These are phyloP conservation scores for Cladophialophora bantiana DNA, from an alignment of 2,329 filamentous ascomycete genomes.

Conservation along the genomic window DNA sequence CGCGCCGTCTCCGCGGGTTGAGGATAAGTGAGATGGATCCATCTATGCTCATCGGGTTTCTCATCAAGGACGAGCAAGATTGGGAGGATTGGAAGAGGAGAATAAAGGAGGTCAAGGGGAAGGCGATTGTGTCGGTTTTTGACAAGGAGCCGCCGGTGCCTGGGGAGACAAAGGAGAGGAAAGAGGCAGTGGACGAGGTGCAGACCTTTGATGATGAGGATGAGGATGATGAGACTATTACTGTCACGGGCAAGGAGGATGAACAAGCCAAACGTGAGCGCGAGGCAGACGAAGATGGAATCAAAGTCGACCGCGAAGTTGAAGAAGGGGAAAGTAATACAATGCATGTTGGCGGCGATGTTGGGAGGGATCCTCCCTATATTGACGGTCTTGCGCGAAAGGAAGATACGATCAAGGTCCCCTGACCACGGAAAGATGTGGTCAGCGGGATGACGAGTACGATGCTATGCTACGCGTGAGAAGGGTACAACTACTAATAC, in stretches of 20 bases:
- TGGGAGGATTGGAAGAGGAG: constrained; percentile 82
- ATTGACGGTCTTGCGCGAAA: neutral
- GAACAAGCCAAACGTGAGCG: constrained; percentile 10
- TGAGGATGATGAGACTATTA: constrained; percentile 42
- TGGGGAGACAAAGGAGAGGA: constrained; percentile 64
- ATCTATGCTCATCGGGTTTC: constrained; percentile 94
- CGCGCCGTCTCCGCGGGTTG: constrained; percentile 79
- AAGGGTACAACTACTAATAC: constrained; percentile 1
- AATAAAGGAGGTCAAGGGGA: constrained; percentile 78
- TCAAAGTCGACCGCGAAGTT: neutral
- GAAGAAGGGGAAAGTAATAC: neutral
- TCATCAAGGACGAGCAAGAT: constrained; percentile 82
- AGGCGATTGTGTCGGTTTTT: constrained; percentile 84
- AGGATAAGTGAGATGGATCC: constrained; percentile 94
- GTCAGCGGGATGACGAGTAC: neutral
- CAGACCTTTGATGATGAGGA: constrained; percentile 81
- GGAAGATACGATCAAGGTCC: constrained; percentile 12
- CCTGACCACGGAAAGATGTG: constrained; percentile 4
- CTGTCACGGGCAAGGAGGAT: constrained; percentile 33
- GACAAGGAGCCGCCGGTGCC: constrained; percentile 67
- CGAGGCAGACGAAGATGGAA: constrained; percentile 11
- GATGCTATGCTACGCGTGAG: neutral
- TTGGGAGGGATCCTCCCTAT: neutral
- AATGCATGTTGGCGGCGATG: neutral
- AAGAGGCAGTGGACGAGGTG: constrained; percentile 84